Evolutionary conservation across 192 early-diverging fungal species (phyloP).

Genomic region (Jimgerdemannia flammicorona): DNA sequence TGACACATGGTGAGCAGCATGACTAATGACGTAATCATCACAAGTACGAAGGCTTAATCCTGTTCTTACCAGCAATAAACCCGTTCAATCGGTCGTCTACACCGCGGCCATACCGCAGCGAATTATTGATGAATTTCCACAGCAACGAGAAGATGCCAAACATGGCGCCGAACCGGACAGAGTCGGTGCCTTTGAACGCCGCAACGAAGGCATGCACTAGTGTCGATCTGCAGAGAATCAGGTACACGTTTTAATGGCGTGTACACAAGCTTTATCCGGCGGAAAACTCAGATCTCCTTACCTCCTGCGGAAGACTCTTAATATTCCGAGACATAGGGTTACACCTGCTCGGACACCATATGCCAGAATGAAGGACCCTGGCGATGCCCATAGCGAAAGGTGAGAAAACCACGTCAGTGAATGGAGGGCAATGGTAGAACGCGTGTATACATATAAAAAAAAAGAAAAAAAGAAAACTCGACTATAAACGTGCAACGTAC

Average conservation of each 20-base stretch:
- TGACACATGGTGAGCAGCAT: neutral
- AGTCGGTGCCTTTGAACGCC: constrained; percentile 53
- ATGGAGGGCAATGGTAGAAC: too few relatives aligned
- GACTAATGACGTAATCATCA: neutral
- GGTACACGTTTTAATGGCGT: neutral
- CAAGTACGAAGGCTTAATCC: neutral
- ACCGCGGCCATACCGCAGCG: constrained; percentile 41
- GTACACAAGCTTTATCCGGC: neutral
- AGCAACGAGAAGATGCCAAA: constrained; percentile 73
- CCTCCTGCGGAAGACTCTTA: constrained; percentile 38
- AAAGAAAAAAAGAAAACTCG: neutral
- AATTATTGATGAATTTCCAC: constrained; percentile 73
- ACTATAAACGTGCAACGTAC: constrained; percentile 14
- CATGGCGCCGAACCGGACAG: constrained; percentile 68
- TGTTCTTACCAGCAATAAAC: constrained; percentile 38
- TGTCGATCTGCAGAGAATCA: constrained; percentile 23
- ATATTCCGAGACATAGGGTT: constrained; percentile 44
- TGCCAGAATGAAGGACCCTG: constrained; percentile 47
- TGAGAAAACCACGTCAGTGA: neutral
- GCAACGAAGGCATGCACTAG: constrained; percentile 37
- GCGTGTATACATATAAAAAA: too few relatives aligned
- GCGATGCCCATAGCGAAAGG: neutral
- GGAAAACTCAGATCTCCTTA: constrained; percentile 3
- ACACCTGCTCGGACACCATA: constrained; percentile 54
- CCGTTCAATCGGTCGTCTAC: constrained; percentile 55